These are phyloP conservation scores for Heliophila coronopifolia DNA, from an alignment of 441 rosid species.

Conservation along the genomic window DNA sequence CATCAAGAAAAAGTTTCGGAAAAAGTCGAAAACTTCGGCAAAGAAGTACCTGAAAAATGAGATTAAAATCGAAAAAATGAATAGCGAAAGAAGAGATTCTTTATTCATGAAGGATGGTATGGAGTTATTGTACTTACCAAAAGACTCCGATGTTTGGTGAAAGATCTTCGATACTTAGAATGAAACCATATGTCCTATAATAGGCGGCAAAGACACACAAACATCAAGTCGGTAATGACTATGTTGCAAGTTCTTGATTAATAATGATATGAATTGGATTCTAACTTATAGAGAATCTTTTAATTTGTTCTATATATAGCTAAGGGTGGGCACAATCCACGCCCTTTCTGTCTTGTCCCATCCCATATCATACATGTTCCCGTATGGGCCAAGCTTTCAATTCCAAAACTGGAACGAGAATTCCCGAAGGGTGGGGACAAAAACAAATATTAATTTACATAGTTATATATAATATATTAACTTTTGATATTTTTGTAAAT, in stretches of 20 bases:
- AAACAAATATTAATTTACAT: no score
- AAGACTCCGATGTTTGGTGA: slow-evolving; percentile 92
- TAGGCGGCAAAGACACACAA: slow-evolving; percentile 18
- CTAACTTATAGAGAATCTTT: background rate
- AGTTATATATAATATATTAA: no score
- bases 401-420: no score
- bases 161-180: slow-evolving; percentile 86
- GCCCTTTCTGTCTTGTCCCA: no score
- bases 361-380: no score
- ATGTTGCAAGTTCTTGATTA: background rate
- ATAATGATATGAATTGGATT: slow-evolving; percentile 2
- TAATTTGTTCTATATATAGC: background rate
- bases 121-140: slow-evolving; percentile 45
- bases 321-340: no score
- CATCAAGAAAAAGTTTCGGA: slow-evolving; percentile 83
- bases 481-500: no score
- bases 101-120: background rate
- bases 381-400: no score
- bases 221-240: background rate
- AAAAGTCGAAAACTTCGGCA: slow-evolving; percentile 91
- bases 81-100: background rate
- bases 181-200: slow-evolving; percentile 88
- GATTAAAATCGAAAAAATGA: slow-evolving; percentile 12
- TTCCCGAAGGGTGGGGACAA: no score
- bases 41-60: slow-evolving; percentile 94